Evolutionary conservation across 2,329 filamentous ascomycete genomes (phyloP), one percentile per base, ranked within the genome.

Genomic region (Gliomastix tumulicola): DNA sequence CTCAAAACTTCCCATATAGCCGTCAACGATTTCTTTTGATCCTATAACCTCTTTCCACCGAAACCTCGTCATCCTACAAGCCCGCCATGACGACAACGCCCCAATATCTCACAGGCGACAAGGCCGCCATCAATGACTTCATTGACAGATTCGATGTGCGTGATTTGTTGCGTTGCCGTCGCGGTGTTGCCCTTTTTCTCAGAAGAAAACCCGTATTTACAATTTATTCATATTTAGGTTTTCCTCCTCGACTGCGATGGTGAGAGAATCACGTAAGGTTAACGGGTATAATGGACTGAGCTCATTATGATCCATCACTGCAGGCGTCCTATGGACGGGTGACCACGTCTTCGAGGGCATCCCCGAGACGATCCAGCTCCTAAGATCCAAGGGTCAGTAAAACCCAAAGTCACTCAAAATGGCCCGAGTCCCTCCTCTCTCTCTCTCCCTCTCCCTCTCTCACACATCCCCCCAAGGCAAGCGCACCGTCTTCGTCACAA

Each of bases 241-340:
- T 97, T 98, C 55, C 70, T 98, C 11, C 87, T 98, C 53, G 92
- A 98, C 59, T 98, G 92, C 65, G 92, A 98, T 77, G 92, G 90
- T 94, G 68, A 52, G 69, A 30, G 19, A 16, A n/a, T 21, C 6
- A 9, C 2, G 10, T 13, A 19, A 25, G 25, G 21, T 25, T 6
- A 10, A 13, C 23, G 7, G 35, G 15, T 30, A 31, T 8, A 30
- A 21, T 17, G 22, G 20, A 20, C 27, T 33, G 21, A 20, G 35
- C 47, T 55, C 23, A 53, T 39, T 18, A 34, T 13, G 34, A 20
- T 16, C 34, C n/a, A n/a, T n/a, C n/a, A n/a, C n/a, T n/a, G n/a
- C n/a, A 94, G 89, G 90, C 55, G 92, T 98, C 25, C 70, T 98
- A 41, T 98, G 92, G 92, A 95, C 89, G 13, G 92, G 92, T 34